Evolutionary conservation across 2,329 filamentous ascomycete genomes (phyloP).

Genomic region (Cordyceps cateniannulata): DNA sequence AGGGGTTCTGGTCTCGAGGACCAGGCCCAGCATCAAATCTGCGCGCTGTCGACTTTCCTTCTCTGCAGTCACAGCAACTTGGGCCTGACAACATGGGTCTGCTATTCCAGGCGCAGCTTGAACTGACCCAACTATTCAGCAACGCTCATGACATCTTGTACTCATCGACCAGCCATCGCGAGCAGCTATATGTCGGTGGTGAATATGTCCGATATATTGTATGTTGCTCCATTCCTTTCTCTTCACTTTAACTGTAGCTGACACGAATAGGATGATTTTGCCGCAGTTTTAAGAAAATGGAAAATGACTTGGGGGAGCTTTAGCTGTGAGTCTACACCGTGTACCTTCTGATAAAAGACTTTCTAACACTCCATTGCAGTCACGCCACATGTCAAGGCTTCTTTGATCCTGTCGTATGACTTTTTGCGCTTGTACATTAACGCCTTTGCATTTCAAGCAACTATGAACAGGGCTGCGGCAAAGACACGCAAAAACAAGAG

Average conservation of each 20-base stretch:
- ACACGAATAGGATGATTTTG: constrained; percentile 52
- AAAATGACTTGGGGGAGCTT: constrained; percentile 63
- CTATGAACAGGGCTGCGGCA: constrained; percentile 41
- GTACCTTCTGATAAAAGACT: not conserved
- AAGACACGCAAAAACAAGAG: constrained; percentile 27
- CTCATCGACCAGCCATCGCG: constrained; percentile 62
- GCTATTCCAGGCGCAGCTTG: constrained; percentile 64
- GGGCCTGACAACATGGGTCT: constrained; percentile 61
- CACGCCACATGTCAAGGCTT: constrained; percentile 60
- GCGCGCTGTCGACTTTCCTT: constrained; percentile 61
- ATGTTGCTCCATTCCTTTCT: constrained; percentile 9
- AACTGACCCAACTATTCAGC: constrained; percentile 65
- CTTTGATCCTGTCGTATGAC: constrained; percentile 63
- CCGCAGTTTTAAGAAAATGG: constrained; percentile 62
- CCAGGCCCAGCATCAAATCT: constrained; percentile 61
- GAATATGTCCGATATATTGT: constrained; percentile 67
- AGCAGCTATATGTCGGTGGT: constrained; percentile 63
- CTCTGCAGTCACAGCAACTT: constrained; percentile 49
- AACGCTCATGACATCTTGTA: constrained; percentile 71
- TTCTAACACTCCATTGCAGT: constrained; percentile 27
- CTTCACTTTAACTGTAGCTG: no score
- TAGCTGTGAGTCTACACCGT: constrained; percentile 40
- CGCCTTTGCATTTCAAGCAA: constrained; percentile 70
- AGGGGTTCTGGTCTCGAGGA: constrained; percentile 68
- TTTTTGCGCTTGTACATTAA: constrained; percentile 69